Evolutionary conservation across 257 asterid genomes (phyloP), one percentile per base, ranked within the genome.

Genomic region (Pogostemon cablin): DNA sequence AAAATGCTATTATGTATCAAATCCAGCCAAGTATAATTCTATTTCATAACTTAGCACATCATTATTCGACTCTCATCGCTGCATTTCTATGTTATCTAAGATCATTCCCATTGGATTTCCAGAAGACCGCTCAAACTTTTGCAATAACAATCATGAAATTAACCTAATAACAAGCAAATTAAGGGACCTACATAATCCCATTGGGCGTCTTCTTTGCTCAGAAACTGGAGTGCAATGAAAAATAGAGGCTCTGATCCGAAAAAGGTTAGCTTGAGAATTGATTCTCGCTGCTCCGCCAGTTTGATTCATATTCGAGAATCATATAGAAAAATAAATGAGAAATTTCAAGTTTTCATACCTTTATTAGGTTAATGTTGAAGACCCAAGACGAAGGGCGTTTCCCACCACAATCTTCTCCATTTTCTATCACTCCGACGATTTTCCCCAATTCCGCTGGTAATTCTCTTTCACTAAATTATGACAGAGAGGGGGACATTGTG

Each of bases 201-300:
- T 47, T 81, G 76, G 69, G 76, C 92, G 84, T 62, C 86, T 83
- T 67, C 71, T 83, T 69, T 96, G 93, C 79, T 93, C 97, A 60
- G 86, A 78, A 69, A 85, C 68, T 6, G 95, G 90, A 10, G 90
- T 78, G 68, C 86, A 79, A 77, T 93, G 97, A 62, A 93, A 88
- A 60, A 79, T 77, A 49, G 77, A 81, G 6, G 84, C 81, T 67
- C 80, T 79, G 5, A 79, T 42, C 72, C 73, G 85, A 76, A 86
- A 85, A 74, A 82, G 90, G 81, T 57, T 80, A 44, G 79, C 69
- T 69, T 59, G 81, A 76, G 72, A 85, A 59, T 79, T 84, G 72
- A 86, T 71, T 42, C 81, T 42, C 44, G 90, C 87, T 37, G 81
- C 86, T 70, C 80, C 76, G 77, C 72, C 74, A 39, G 84, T 79